phyloP scores from a whole-genome alignment of 192 early-diverging fungal species.

The Coemansia sp. region DNA sequence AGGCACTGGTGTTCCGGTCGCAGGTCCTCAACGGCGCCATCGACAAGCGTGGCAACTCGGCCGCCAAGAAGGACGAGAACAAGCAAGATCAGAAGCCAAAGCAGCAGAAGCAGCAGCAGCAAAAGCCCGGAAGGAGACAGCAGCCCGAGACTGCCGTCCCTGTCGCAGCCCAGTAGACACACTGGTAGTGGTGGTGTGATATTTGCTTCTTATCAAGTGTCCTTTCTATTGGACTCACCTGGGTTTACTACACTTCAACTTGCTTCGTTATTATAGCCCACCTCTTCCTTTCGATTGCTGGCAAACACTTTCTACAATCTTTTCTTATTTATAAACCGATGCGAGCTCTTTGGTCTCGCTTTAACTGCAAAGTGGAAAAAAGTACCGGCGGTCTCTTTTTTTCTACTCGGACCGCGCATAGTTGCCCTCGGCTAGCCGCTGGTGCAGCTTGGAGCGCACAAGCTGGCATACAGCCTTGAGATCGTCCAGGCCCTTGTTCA shows the following conservation, averaged over 20 bases:
- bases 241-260: background rate
- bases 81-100: constrained; percentile 28
- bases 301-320: constrained; percentile 6
- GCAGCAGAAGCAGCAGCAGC: constrained; percentile 33
- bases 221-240: background rate
- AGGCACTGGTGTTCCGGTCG: constrained; percentile 88
- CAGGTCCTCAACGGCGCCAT: constrained; percentile 86
- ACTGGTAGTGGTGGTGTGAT: background rate
- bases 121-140: constrained; percentile 27
- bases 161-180: constrained; percentile 25
- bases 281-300: background rate
- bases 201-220: background rate
- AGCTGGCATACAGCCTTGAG: constrained; percentile 72
- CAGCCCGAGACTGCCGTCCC: constrained; percentile 24
- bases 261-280: constrained; percentile 2
- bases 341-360: constrained; percentile 4
- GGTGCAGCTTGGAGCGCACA: constrained; percentile 64
- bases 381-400: background rate
- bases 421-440: constrained; percentile 61
- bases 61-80: constrained; percentile 43
- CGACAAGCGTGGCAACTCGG: constrained; percentile 72
- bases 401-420: constrained; percentile 50
- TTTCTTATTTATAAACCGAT: background rate
- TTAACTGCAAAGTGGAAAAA: background rate
- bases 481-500: constrained; percentile 88